Base-by-base conservation (phyloP, 1,284 basidiomycete species). In the Neolentinus lepideus region DNA sequence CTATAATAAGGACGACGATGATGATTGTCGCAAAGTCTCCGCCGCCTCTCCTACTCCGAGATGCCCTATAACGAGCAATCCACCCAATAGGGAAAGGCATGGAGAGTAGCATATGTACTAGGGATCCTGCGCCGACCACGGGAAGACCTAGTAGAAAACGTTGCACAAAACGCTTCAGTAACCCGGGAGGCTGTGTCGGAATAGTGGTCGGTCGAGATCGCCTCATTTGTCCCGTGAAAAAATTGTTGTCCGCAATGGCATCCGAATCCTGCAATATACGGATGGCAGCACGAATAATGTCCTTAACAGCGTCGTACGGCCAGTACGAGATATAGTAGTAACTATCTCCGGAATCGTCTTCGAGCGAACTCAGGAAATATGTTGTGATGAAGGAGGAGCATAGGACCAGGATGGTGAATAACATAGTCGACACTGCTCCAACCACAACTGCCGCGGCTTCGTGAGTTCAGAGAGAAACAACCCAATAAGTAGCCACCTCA, bases 71-170 rank as follows among this genome's bases (percentile, higher is more conserved):
- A 19, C 85, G 77, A 33, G 83, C 81, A 54, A 89, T 61, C 76
- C 82, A 83, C 53, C 87, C 82, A 33, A 90, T 67, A 21, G 86
- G 85, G 55, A 85, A 66, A 21, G 81, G 82, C 16, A 83, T 65
- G 3, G 85, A 79, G 29, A 85, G 65, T 8, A 90, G 67, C 76
- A 88, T 80, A 52, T 88, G 84, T 9, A 90, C 77, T 46, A 91
- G 69, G 21, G 86, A 90, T n/a, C 81, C 80, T 36, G 85, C 86
- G 8, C 88, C 88, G 10, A 92, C 77, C 51, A 90, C 76, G 24
- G 89, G 89, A 12, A 92, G 72, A 21, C 89, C 88, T 21, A 91
- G 69, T 14, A 90, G 61, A 65, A 91, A 85, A 25, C 88, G 80
- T 35, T 78, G 80, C 47, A 88, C 57, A 58, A 90, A 78, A 35